phyloP scores from a whole-genome alignment of 805 yeast species.

The Candida yuanshanica region DNA sequence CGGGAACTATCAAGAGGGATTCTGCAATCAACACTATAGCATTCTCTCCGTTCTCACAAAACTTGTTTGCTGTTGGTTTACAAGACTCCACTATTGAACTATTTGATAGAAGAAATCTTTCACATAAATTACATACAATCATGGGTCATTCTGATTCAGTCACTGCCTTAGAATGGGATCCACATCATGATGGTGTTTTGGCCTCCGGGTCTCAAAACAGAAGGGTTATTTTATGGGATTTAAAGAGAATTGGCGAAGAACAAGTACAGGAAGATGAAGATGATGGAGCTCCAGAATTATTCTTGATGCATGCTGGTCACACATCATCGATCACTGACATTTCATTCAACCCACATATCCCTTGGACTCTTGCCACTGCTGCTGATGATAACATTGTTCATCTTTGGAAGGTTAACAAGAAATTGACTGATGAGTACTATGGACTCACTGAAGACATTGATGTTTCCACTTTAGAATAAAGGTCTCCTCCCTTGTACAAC shows the following conservation, averaged over 20 bases:
- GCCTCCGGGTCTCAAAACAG: conserved; percentile 77
- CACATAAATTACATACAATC: conserved; percentile 57
- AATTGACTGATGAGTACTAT: conserved; percentile 27
- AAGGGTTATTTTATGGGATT: conserved; percentile 73
- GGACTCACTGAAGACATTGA: conserved; percentile 15
- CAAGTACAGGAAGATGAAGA: conserved; percentile 84
- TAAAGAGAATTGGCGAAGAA: conserved; percentile 74
- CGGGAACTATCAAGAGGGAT: conserved; percentile 24
- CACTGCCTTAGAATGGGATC: conserved; percentile 72
- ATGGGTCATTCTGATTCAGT: conserved; percentile 75
- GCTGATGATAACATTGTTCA: conserved; percentile 41
- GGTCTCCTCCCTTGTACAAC: too few relatives aligned
- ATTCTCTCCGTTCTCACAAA: conserved; percentile 55
- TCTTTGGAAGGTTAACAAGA: conserved; percentile 38
- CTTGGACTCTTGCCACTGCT: conserved; percentile 68
- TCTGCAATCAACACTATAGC: conserved; percentile 56
- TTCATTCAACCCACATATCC: conserved; percentile 58
- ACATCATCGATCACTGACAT: conserved; percentile 71
- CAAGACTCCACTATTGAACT: conserved; percentile 60
- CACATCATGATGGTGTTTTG: conserved; percentile 67
- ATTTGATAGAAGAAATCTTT: conserved; percentile 53
- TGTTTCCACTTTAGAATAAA: conserved; percentile 17
- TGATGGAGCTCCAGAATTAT: conserved; percentile 83
- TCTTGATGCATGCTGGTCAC: conserved; percentile 93
- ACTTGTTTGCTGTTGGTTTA: conserved; percentile 65